phyloP scores from a whole-genome alignment of 2,329 filamentous ascomycete genomes.

The Pestalotiopsis sp. region DNA sequence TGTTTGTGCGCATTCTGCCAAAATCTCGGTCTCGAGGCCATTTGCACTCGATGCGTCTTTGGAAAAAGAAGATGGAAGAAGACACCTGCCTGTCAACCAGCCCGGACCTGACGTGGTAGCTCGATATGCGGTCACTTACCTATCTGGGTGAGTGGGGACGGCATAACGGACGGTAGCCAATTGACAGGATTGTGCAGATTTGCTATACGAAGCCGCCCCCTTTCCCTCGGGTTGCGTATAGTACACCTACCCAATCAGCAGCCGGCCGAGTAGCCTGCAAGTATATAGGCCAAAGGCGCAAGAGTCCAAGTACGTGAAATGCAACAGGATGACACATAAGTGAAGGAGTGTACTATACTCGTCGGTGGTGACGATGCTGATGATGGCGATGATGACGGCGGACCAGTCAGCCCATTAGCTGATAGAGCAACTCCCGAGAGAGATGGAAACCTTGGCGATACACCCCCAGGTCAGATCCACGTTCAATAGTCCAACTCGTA shows the following conservation, averaged over 20 bases:
- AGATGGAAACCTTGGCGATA: neutral
- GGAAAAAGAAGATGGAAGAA: neutral
- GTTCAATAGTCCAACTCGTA: conserved; percentile 11
- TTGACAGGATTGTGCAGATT: neutral
- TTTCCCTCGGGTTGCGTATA: neutral
- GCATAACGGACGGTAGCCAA: neutral
- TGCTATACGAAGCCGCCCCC: neutral
- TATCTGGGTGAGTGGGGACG: neutral
- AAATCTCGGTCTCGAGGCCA: too few relatives aligned
- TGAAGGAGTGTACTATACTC: neutral
- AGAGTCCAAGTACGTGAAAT: neutral
- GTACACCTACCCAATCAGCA: neutral
- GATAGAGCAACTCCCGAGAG: neutral
- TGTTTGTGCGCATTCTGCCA: too few relatives aligned
- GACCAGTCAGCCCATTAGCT: neutral
- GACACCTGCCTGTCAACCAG: neutral
- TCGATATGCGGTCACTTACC: neutral
- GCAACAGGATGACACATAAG: neutral
- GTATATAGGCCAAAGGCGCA: neutral
- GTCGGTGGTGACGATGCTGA: neutral
- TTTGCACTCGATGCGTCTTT: neutral
- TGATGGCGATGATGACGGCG: neutral
- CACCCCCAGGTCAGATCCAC: conserved; percentile 8
- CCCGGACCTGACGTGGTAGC: neutral
- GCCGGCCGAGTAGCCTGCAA: neutral